phyloP scores from a whole-genome alignment of 192 early-diverging fungal species.

The Entrophospora sp. region DNA sequence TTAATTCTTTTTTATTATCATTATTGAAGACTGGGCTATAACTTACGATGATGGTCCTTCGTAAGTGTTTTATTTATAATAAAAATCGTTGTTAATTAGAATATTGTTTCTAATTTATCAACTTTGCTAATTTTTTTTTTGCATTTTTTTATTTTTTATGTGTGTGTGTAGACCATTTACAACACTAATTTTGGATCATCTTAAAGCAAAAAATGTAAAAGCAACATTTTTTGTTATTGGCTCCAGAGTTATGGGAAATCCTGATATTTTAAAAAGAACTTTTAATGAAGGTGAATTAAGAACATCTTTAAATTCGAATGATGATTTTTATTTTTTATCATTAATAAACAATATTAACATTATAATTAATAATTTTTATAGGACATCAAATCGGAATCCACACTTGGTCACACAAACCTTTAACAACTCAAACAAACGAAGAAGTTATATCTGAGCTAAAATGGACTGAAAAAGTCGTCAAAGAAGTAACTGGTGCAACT shows the following conservation, averaged over 20 bases:
- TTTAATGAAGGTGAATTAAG: constrained; percentile 19
- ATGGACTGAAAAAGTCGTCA: constrained; percentile 44
- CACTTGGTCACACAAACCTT: constrained; percentile 53
- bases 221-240: constrained; percentile 44
- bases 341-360: no score
- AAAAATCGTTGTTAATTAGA: neutral
- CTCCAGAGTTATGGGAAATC: constrained; percentile 28
- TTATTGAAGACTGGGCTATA: constrained; percentile 40
- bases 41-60: constrained; percentile 49
- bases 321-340: no score
- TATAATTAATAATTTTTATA: neutral
- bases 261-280: constrained; percentile 28
- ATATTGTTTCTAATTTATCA: no score
- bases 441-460: constrained; percentile 54
- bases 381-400: constrained; percentile 41
- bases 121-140: neutral
- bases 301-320: no score
- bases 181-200: constrained; percentile 32
- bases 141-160: neutral
- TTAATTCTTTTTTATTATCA: no score
- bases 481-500: constrained; percentile 35
- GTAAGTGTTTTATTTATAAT: constrained; percentile 4
- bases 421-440: constrained; percentile 50
- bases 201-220: constrained; percentile 27
- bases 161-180: neutral